phyloP scores from a whole-genome alignment of 441 rosid species.

The Euphorbia celastroides region DNA sequence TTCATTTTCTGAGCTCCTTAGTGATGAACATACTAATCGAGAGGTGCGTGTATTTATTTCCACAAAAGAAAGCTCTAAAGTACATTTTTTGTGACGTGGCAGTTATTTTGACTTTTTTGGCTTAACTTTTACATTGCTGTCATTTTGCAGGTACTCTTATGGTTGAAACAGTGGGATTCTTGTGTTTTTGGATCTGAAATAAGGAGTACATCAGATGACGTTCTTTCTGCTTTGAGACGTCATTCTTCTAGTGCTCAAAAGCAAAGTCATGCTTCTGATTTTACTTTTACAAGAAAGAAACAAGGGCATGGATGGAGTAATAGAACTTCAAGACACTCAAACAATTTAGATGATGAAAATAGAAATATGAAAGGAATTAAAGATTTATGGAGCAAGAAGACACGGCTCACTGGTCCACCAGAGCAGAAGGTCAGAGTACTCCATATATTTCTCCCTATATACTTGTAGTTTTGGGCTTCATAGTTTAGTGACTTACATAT shows the following conservation, averaged over 20 bases:
- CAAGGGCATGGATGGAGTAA: conserved; percentile 44
- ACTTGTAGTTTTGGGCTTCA: not conserved
- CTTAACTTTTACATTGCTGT: conserved; percentile 21
- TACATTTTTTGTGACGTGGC: conserved; percentile 15
- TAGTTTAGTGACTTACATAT: not conserved
- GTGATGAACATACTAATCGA: conserved; percentile 97
- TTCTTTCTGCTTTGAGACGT: conserved; percentile 79
- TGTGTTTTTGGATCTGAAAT: conserved; percentile 96
- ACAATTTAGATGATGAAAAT: conserved; percentile 32
- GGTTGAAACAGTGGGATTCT: conserved; percentile 99
- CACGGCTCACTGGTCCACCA: conserved; percentile 63
- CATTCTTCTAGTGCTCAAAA: conserved; percentile 69
- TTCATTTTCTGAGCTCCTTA: conserved; percentile 95
- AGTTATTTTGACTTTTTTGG: conserved; percentile 9
- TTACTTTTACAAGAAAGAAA: conserved; percentile 44
- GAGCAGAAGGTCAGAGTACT: conserved; percentile 75
- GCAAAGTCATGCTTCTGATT: conserved; percentile 43
- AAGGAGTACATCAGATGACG: conserved; percentile 87
- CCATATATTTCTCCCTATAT: not conserved
- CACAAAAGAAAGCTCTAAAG: conserved; percentile 8
- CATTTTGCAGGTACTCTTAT: conserved; percentile 69
- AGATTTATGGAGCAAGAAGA: conserved; percentile 47
- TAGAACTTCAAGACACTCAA: conserved; percentile 39
- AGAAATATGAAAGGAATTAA: conserved; percentile 33
- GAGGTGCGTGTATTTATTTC: conserved; percentile 46